Base-by-base conservation (phyloP, 2,329 filamentous ascomycete genomes). In the Fusarium oligoseptatum region DNA sequence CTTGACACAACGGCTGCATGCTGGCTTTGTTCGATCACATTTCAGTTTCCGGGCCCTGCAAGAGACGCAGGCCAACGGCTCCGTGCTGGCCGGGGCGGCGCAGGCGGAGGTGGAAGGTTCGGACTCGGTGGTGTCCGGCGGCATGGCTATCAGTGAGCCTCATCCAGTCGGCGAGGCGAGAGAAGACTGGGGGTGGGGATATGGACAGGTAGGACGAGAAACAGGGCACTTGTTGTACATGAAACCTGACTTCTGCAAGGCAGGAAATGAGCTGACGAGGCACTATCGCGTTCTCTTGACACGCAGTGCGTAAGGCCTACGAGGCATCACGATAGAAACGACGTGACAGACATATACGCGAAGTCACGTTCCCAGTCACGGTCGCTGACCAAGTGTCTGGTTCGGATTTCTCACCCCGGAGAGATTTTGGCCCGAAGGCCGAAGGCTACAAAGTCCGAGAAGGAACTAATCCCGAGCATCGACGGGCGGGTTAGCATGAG, bases 41-140 rank as follows among this genome's bases (percentile, higher is more conserved):
- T 93, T 93, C 77, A 98, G 86, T 84, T 98, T 98, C 77, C 95
- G 89, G 79, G 92, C 92, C 74, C 95, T 89, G 82, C 95, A 98
- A 63, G 94, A 88, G 32, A 97, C 92, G 81, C 95, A 97, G 20
- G 95, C 94, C 82, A 97, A 92, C 22, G 85, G 82, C 76, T 88
- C 87, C 20, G 74, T 80, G 71, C 65, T 77, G 39, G 68, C 64
- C 39, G 66, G 48, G 39, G 75, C 66, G 29, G 67, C 48, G 56
- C 14, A 39, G 32, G 56, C 56, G 15, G 68, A 63, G 14, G 66
- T 70, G 58, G 70, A 72, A 48, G 67, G 75, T 15, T 77, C 71
- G 75, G 75, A 69, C 68, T 77, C 75, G 52, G 61, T 66, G 55
- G 61, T 75, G 64, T 78, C 76, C 66, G 74, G 67, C 39, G 76